These are phyloP conservation scores for Cryphonectria carpinicola DNA, from an alignment of 2,329 filamentous ascomycete genomes.

Conservation along the genomic window DNA sequence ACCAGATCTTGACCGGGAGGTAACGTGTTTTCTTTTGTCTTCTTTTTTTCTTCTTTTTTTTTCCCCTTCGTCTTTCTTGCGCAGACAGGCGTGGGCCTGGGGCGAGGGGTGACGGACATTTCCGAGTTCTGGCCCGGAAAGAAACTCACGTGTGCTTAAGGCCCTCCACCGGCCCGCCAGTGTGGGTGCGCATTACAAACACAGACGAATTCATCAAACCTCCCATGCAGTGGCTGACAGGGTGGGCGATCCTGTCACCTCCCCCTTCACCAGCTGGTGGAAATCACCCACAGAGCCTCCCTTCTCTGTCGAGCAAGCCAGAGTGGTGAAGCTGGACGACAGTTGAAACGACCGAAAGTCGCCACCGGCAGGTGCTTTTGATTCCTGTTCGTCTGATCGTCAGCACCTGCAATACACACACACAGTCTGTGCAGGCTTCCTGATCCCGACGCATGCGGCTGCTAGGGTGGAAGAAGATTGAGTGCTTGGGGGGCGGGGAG, in stretches of 20 bases:
- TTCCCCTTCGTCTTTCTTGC: neutral
- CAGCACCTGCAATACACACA: neutral
- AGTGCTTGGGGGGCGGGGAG: constrained; percentile 2
- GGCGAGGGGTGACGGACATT: constrained; percentile 4
- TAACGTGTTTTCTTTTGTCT: no score
- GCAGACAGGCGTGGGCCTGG: neutral
- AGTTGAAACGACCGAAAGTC: neutral
- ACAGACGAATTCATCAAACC: constrained; percentile 9
- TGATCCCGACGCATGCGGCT: neutral
- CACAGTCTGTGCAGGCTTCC: neutral
- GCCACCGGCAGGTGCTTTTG: neutral
- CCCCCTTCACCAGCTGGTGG: neutral
- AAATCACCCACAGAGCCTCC: neutral
- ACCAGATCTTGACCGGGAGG: neutral
- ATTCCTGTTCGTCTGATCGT: constrained; percentile 20
- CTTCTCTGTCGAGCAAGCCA: neutral
- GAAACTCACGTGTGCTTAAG: constrained; percentile 1
- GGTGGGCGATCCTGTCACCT: neutral
- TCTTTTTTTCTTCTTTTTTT: neutral
- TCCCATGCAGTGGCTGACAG: neutral
- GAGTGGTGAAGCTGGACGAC: neutral
- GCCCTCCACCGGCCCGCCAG: constrained; percentile 3
- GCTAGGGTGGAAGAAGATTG: constrained; percentile 9
- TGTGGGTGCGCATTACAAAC: constrained; percentile 14
- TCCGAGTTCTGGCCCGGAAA: constrained; percentile 9